Evolutionary conservation across 257 asterid species (phyloP).

Genomic region (Paulownia fortunei): DNA sequence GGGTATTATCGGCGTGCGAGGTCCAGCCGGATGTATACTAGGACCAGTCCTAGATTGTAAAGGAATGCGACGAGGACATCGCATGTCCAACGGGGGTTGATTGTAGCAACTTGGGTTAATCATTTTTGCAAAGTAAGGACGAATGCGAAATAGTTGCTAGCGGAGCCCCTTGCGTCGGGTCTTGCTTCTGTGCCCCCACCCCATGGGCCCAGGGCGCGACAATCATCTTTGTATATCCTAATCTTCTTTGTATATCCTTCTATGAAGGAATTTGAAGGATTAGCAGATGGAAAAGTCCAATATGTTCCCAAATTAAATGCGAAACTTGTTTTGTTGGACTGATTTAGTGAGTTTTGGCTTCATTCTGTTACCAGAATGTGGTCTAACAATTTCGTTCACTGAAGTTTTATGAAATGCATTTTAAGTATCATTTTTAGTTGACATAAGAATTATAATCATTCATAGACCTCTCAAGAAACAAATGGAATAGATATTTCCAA

Average conservation of each 20-base stretch:
- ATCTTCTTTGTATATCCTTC: neutral
- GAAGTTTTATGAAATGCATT: neutral
- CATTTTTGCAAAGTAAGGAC: no score
- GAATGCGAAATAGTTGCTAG: no score
- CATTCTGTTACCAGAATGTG: neutral
- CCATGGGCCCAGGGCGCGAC: no score
- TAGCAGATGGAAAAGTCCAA: neutral
- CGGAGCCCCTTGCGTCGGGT: no score
- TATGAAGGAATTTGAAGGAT: neutral
- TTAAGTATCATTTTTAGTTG: slow-evolving; percentile 11
- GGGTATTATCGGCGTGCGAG: no score
- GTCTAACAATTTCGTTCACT: neutral
- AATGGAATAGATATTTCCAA: neutral
- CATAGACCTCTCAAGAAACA: neutral
- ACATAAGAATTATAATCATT: neutral
- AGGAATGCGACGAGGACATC: no score
- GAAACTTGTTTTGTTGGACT: neutral
- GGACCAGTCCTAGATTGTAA: no score
- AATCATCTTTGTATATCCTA: neutral
- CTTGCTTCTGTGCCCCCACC: no score
- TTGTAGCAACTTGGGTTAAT: no score
- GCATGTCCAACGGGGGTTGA: no score
- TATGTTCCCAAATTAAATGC: neutral
- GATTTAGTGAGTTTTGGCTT: neutral
- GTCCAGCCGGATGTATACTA: no score